A percentile compares a stretch with the other conserved stretches of the same genome.
Conservation (phyloP, 2,329 filamentous ascomycete species). For the Talaromyces rugulosus region DNA sequence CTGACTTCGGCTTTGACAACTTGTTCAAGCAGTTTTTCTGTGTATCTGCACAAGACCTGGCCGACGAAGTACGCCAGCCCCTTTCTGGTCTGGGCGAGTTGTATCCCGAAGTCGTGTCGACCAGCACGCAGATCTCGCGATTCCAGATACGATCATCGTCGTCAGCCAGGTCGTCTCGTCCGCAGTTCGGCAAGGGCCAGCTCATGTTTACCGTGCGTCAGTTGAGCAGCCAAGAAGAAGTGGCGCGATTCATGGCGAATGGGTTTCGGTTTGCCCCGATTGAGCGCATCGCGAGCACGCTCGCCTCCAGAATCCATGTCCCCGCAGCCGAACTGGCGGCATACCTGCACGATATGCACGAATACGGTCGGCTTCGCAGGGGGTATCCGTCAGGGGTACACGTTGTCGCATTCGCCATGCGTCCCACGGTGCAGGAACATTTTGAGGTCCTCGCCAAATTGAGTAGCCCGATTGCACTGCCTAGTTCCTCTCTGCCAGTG, state of each 20-base stretch:
- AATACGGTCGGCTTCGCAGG: slow-evolving; percentile 37
- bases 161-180: slow-evolving; percentile 23
- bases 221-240: slow-evolving; percentile 58
- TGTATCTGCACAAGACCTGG: slow-evolving; percentile 69
- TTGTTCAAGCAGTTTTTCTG: slow-evolving; percentile 83
- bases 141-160: slow-evolving; percentile 15
- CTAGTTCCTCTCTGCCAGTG: slow-evolving; percentile 47
- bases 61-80: slow-evolving; percentile 60
- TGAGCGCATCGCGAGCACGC: slow-evolving; percentile 62
- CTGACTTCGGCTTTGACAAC: slow-evolving; percentile 66
- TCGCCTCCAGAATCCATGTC: slow-evolving; percentile 72
- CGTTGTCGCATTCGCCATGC: slow-evolving; percentile 40
- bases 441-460: slow-evolving; percentile 62
- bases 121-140: slow-evolving; percentile 44
- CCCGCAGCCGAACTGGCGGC: slow-evolving; percentile 56
- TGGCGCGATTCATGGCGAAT: slow-evolving; percentile 60
- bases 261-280: slow-evolving; percentile 76
- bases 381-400: slow-evolving; percentile 32
- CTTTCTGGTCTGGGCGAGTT: slow-evolving; percentile 63
- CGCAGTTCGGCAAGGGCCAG: slow-evolving; percentile 61
- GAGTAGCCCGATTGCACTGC: slow-evolving; percentile 39
- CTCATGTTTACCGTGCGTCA: slow-evolving; percentile 74
- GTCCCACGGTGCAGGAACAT: slow-evolving; percentile 50
- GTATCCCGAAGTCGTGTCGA: slow-evolving; percentile 72
- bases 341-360: slow-evolving; percentile 62